Percentiles rank a stretch among this genome's conserved stretches.
Evolutionary conservation across 192 early-diverging fungal genomes (phyloP).

Genomic region (Podila minutissima): DNA sequence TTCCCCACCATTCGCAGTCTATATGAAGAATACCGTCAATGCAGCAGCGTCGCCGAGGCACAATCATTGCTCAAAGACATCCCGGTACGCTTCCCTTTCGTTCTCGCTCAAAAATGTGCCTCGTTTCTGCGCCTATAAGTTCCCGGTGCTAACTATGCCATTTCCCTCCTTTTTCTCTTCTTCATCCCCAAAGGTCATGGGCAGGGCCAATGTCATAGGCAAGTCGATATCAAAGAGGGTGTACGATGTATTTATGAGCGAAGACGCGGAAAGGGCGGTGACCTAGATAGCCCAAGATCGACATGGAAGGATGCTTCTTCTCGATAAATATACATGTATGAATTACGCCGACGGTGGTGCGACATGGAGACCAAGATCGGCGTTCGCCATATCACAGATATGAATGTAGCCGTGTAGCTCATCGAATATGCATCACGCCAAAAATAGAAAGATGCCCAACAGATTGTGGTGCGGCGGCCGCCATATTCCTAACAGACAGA

Average conservation of each 20-base stretch:
- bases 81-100: slow-evolving; percentile 24
- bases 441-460: too few relatives aligned
- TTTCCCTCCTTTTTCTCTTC: neutral
- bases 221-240: slow-evolving; percentile 54
- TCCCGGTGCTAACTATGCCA: neutral
- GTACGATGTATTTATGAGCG: slow-evolving; percentile 53
- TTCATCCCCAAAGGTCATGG: slow-evolving; percentile 7
- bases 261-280: slow-evolving; percentile 32
- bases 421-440: too few relatives aligned
- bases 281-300: neutral
- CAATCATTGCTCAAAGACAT: slow-evolving; percentile 48
- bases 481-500: too few relatives aligned
- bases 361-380: too few relatives aligned
- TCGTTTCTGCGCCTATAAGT: neutral
- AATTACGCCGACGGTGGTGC: too few relatives aligned
- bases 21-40: slow-evolving; percentile 44
- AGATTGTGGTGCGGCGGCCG: too few relatives aligned
- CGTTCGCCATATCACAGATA: too few relatives aligned
- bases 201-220: slow-evolving; percentile 33
- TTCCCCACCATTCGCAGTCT: slow-evolving; percentile 52
- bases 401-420: too few relatives aligned
- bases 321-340: too few relatives aligned
- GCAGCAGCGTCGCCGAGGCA: slow-evolving; percentile 15
- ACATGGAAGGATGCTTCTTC: too few relatives aligned
- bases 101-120: neutral